Conservation (phyloP, 345 rosid genomes). For the Eucalyptus tenuipes region DNA sequence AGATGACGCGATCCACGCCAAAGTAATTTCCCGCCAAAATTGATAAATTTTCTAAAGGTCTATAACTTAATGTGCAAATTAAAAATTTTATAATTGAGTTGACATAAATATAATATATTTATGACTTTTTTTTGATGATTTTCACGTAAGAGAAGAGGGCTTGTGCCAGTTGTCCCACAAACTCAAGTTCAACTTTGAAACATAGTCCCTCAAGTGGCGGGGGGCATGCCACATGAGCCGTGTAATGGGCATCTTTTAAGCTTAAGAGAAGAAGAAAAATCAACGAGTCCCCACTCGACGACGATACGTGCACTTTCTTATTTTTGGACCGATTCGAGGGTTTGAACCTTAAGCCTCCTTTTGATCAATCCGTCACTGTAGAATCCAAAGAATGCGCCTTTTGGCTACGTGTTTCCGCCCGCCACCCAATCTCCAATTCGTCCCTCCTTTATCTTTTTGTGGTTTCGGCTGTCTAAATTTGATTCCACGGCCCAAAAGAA, state of each 20-base stretch:
- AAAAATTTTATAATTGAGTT: no score
- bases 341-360: neutral
- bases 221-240: no score
- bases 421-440: neutral
- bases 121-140: no score
- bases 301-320: neutral
- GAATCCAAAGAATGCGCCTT: neutral
- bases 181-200: neutral
- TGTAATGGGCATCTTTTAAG: neutral
- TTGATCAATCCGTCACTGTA: neutral
- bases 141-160: neutral
- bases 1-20: no score
- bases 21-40: no score
- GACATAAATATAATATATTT: no score
- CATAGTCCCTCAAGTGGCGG: neutral
- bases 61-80: no score
- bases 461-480: neutral
- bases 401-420: neutral
- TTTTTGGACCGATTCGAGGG: neutral
- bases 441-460: neutral
- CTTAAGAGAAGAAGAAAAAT: neutral
- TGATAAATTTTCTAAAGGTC: no score
- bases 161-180: neutral
- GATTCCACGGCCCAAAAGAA: neutral
- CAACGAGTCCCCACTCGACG: neutral